phyloP scores from a whole-genome alignment of 2,329 filamentous ascomycete genomes.

The Tothia fuscella region DNA sequence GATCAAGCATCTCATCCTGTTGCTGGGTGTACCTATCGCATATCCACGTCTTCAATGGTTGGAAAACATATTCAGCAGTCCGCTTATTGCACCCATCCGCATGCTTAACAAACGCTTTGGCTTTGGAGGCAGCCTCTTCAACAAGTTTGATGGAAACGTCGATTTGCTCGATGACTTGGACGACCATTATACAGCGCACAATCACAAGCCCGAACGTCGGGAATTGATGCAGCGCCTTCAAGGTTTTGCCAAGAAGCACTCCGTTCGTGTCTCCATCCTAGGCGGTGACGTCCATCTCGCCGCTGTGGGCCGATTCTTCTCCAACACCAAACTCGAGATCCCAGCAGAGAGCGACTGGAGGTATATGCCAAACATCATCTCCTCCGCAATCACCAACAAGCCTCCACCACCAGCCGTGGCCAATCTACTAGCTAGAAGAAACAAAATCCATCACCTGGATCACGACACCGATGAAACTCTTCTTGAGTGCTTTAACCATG shows the following conservation, averaged over 20 bases:
- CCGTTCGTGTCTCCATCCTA: conserved; percentile 48
- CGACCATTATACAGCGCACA: conserved; percentile 73
- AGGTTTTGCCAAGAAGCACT: conserved; percentile 41
- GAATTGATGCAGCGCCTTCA: conserved; percentile 57
- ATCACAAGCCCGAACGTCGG: conserved; percentile 81
- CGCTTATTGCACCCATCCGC: conserved; percentile 77
- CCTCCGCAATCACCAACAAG: conserved; percentile 56
- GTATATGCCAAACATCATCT: conserved; percentile 54
- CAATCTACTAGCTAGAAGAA: conserved; percentile 49
- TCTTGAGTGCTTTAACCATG: conserved; percentile 49
- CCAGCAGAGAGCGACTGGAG: conserved; percentile 46
- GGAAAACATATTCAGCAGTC: conserved; percentile 80
- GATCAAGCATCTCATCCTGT: conserved; percentile 50
- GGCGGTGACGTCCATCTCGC: conserved; percentile 54
- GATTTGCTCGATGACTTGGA: conserved; percentile 54
- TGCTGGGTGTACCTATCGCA: conserved; percentile 60
- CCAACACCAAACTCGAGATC: conserved; percentile 44
- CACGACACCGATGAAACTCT: conserved; percentile 52
- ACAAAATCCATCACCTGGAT: conserved; percentile 55
- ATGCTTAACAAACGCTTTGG: conserved; percentile 86
- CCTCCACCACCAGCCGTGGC: conserved; percentile 52
- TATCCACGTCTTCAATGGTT: conserved; percentile 79
- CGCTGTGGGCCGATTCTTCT: conserved; percentile 53
- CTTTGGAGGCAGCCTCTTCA: conserved; percentile 75
- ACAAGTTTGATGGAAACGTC: conserved; percentile 74